A percentile compares a stretch with the other conserved stretches of the same genome.
Evolutionary conservation across 768 basidiomycete species (phyloP).

Genomic region (Podaxis sp.): DNA sequence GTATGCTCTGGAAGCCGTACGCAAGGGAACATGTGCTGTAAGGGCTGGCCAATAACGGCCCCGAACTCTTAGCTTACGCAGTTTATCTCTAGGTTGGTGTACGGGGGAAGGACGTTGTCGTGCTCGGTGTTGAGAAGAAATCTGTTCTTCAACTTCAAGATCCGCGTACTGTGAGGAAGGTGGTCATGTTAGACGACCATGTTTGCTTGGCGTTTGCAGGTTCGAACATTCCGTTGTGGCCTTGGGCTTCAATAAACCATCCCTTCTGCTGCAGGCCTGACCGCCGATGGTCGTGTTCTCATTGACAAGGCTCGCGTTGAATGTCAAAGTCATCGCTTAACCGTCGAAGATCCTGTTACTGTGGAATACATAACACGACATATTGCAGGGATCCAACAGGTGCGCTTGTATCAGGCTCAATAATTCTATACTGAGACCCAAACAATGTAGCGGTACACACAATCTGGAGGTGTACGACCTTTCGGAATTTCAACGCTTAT

Average conservation of each 20-base stretch:
- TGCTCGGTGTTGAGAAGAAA: slow-evolving; percentile 99
- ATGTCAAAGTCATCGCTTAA: slow-evolving; percentile 95
- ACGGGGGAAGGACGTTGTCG: slow-evolving; percentile 90
- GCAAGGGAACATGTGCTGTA: slow-evolving; percentile 97
- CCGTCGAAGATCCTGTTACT: slow-evolving; percentile 96
- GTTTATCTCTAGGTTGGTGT: slow-evolving; percentile 78
- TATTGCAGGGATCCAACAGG: slow-evolving; percentile 99
- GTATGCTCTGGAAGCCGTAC: slow-evolving; percentile 96
- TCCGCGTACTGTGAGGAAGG: slow-evolving; percentile 95
- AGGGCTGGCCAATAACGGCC: slow-evolving; percentile 18
- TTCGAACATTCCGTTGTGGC: slow-evolving; percentile 33
- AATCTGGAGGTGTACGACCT: slow-evolving; percentile 97
- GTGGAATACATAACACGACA: slow-evolving; percentile 98
- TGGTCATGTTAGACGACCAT: slow-evolving; percentile 98
- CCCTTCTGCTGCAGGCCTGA: slow-evolving; percentile 62
- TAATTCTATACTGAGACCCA: not conserved
- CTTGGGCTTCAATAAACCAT: slow-evolving; percentile 8
- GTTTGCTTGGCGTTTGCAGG: slow-evolving; percentile 97
- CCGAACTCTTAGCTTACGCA: not conserved
- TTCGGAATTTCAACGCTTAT: slow-evolving; percentile 98
- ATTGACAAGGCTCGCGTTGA: slow-evolving; percentile 98
- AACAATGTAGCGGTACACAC: slow-evolving; percentile 79
- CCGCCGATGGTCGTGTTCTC: slow-evolving; percentile 94
- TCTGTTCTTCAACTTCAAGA: slow-evolving; percentile 96
- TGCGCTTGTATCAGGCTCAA: slow-evolving; percentile 28